Conservation (phyloP, 2,329 filamentous ascomycete species). For the Hyphodiscus sp. region DNA sequence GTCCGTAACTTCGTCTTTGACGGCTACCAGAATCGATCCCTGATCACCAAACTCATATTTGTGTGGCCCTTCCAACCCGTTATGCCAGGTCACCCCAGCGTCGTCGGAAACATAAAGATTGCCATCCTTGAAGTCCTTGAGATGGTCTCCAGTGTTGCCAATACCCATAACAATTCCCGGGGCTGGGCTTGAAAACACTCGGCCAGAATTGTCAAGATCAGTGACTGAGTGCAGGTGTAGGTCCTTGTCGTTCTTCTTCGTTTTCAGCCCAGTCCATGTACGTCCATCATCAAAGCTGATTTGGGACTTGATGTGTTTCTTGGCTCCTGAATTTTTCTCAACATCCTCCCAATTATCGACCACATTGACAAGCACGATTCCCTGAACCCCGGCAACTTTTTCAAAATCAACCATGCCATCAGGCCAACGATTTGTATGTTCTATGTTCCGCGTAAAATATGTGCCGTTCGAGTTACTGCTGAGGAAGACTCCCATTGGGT, state of each 20-base stretch:
- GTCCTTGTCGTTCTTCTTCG: slow-evolving; percentile 50
- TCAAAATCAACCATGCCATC: slow-evolving; percentile 87
- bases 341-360: slow-evolving; percentile 83
- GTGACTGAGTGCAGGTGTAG: slow-evolving; percentile 93
- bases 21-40: slow-evolving; percentile 79
- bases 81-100: slow-evolving; percentile 78
- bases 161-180: slow-evolving; percentile 92
- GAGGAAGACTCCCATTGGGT: slow-evolving; percentile 79
- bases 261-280: slow-evolving; percentile 69
- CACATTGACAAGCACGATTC: slow-evolving; percentile 82
- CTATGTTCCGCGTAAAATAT: slow-evolving; percentile 86
- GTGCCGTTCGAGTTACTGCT: slow-evolving; percentile 97
- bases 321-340: slow-evolving; percentile 39
- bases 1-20: slow-evolving; percentile 60
- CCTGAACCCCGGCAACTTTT: slow-evolving; percentile 85
- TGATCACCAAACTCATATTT: slow-evolving; percentile 96
- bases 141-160: slow-evolving; percentile 75
- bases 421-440: slow-evolving; percentile 81
- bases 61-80: slow-evolving; percentile 71
- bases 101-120: slow-evolving; percentile 86
- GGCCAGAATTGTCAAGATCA: slow-evolving; percentile 71
- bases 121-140: slow-evolving; percentile 66
- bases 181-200: slow-evolving; percentile 88
- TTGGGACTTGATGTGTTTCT: slow-evolving; percentile 67
- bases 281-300: slow-evolving; percentile 96